Base-by-base conservation (phyloP, 495 filamentous ascomycete species). In the Chaetomium cochliodes region DNA sequence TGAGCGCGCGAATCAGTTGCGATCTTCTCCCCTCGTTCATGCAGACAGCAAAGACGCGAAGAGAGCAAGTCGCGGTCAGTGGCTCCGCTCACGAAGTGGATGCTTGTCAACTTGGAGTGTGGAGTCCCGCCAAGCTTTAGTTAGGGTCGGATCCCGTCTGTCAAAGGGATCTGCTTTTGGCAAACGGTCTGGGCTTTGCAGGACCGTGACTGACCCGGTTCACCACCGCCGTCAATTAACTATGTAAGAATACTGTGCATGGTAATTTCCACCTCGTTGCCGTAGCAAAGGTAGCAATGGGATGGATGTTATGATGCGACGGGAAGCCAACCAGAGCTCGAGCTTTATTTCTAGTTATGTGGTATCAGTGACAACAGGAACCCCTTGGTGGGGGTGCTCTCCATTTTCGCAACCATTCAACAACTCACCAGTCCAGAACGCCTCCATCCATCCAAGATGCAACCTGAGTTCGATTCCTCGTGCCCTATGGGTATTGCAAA, bases 1-100 rank as follows among this genome's bases (percentile, higher is more conserved):
- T 52, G 23, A 28, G 15, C 5, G 15, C 23, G 23, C 25, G 3
- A 26, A 52, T 52, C 25, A 13, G 12, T 7, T 1, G 12, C 22
- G 11, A 28, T 16, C 25, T 25, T 52, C 23, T 15, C 22, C 25
- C 50, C 13, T 0, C 11, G 12, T 52, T 16, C 28, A 53, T 16
- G 28, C 26, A 26, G 28, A 37, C 18, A 18, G n/a, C 25, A 18
- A 18, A 20, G 20, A 58, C 1, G 1, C 30, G 15, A 41, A 58
- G 15, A 22, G 33, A 22, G 12, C 55, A 39, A n/a, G 55, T 44
- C 39, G 55, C 22, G 11, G 5, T 33, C 22, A 25, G 55, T 26
- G 55, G 55, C 26, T 58, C 39, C 39, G 26, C 55, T 39, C 39
- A 9, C 18, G 44, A 58, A 58, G 55, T 58, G 55, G 55, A 46